Conservation (phyloP, 208 protist species). For the Vickermania ingenoplastis region DNA sequence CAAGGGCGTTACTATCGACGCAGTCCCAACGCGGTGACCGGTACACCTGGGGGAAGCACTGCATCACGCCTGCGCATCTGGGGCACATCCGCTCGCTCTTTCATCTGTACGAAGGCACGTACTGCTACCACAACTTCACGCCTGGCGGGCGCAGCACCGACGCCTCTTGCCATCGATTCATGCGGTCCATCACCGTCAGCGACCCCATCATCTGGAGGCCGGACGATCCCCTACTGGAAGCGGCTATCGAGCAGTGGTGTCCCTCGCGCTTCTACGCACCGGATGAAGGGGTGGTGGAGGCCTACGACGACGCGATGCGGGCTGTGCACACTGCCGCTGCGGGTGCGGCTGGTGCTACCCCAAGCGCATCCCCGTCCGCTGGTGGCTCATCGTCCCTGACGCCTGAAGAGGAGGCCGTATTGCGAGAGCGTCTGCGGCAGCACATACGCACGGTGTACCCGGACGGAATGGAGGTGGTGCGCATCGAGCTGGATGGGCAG, state of each 20-base stretch:
- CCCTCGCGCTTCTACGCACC: constrained; percentile 68
- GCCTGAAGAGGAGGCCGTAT: constrained; percentile 13
- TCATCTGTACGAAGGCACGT: constrained; percentile 82
- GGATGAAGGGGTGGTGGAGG: constrained; percentile 33
- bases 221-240: constrained; percentile 23
- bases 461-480: constrained; percentile 73
- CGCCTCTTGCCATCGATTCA: constrained; percentile 66
- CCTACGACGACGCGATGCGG: constrained; percentile 14
- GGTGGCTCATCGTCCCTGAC: background rate
- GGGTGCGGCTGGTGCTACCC: constrained; percentile 3
- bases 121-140: constrained; percentile 97
- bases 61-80: constrained; percentile 36
- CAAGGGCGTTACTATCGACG: too few species aligned
- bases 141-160: constrained; percentile 69
- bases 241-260: constrained; percentile 33
- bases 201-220: constrained; percentile 72
- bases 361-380: background rate
- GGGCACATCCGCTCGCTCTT: constrained; percentile 58
- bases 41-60: constrained; percentile 53
- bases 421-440: constrained; percentile 35
- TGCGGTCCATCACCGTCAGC: constrained; percentile 51
- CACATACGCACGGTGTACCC: constrained; percentile 57
- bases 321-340: constrained; percentile 1
- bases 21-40: too few species aligned
- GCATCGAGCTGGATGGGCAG: constrained; percentile 87